Base-by-base conservation (phyloP, 2,329 filamentous ascomycete species). In the Trichophyton benhamiae region DNA sequence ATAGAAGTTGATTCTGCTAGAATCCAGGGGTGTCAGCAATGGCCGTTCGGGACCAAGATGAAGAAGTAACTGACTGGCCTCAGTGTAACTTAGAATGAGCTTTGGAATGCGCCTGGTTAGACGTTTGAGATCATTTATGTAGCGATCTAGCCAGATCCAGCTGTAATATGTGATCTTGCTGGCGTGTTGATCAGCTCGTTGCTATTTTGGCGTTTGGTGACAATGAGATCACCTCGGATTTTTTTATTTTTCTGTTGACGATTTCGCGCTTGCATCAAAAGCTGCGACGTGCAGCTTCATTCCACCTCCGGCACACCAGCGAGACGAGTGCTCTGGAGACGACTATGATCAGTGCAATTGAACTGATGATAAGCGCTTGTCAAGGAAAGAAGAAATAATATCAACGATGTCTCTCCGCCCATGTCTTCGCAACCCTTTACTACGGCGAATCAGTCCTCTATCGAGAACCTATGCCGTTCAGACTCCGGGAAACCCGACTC, bases 401-500 rank as follows among this genome's bases (percentile, higher is more conserved):
- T 25, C 55, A 30, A 30, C 59, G n/a, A 72, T 72, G 70, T 68
- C 67, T 63, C 64, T 69, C 42, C 65, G 67, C 44, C 62, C 65
- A 36, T 59, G 27, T 15, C 27, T 59, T 38, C 52, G 66, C 33
- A 46, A 66, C 38, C 63, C 61, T 6, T 62, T 68, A 6, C 64
- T 66, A 20, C 66, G 65, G 58, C 67, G 66, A 15, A 27, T 61
- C 17, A 61, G 36, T 4, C 22, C 59, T 59, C 61, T 61, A 64
- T 58, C 61, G 36, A 70, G 87, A 62, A 77, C 75, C 62, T 96
- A 94, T 75, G 91, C 92, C 59, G 83, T 89, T 62, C 87, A 91
- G 75, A 82, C 88, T 20, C 80, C 89, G 1, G 88, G 89, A 63
- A 83, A 84, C 46, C 88, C 91, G 27, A 84, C 86, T 42, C 84